Conservation (phyloP, 139 green algal species). For the Picochlorum sp. region DNA sequence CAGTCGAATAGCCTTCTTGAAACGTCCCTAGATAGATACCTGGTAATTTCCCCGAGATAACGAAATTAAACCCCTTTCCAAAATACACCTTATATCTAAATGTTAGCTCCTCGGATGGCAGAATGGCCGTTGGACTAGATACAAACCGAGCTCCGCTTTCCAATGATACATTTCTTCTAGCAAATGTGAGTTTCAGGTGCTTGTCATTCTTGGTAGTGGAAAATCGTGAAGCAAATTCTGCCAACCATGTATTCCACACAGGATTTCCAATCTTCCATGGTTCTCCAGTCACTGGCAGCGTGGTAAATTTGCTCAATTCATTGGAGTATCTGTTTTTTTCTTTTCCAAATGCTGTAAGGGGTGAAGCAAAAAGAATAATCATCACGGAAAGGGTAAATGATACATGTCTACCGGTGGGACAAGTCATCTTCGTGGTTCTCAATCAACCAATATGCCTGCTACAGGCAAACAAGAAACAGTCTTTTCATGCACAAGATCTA, state of each 20-base stretch:
- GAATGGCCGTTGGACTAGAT: background rate
- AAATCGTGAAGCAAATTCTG: background rate
- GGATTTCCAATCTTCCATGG: background rate
- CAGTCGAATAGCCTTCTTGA: background rate
- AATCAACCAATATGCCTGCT: too few relatives aligned
- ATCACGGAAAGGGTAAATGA: too few relatives aligned
- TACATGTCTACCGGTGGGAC: too few relatives aligned
- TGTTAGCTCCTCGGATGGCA: background rate
- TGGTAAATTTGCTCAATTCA: background rate
- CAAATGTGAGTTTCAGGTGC: background rate
- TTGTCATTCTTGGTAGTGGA: background rate
- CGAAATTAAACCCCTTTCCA: background rate
- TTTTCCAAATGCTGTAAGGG: background rate
- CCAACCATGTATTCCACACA: background rate
- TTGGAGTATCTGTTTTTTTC: background rate
- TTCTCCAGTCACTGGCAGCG: background rate
- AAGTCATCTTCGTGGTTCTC: too few relatives aligned
- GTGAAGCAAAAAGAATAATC: too few relatives aligned
- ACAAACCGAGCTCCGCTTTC: background rate
- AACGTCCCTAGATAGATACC: background rate
- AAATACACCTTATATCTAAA: conserved; percentile 1
- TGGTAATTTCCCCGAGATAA: background rate
- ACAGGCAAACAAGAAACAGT: too few relatives aligned
- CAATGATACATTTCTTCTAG: background rate
- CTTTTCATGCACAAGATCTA: too few relatives aligned